These are phyloP conservation scores for Microstegium vimineum DNA, from an alignment of 176 grass and related monocot genomes.

Conservation along the genomic window DNA sequence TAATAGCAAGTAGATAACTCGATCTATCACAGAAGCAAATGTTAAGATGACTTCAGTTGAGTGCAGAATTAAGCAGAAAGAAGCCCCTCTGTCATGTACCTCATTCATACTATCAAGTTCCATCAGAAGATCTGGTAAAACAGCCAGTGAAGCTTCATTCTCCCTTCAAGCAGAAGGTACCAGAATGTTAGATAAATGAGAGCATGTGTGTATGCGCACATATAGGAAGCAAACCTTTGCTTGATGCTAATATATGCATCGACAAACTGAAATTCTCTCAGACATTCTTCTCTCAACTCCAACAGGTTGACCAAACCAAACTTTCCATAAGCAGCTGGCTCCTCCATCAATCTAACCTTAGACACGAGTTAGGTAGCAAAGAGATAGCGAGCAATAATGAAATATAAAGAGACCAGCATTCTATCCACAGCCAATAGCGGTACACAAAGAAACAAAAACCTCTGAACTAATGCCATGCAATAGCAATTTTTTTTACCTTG, in stretches of 20 bases:
- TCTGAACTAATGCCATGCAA: too few species aligned
- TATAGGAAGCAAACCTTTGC: conserved; percentile 59
- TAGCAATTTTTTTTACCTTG: conserved; percentile 49
- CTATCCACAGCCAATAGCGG: too few species aligned
- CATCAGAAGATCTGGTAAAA: conserved; percentile 94
- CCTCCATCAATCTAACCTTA: conserved; percentile 91
- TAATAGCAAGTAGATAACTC: not conserved
- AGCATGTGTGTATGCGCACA: not conserved
- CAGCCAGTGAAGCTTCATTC: conserved; percentile 97
- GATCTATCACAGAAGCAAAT: not conserved
- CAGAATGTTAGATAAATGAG: conserved; percentile 16
- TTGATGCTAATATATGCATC: conserved; percentile 99
- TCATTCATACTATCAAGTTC: conserved; percentile 96
- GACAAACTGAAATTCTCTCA: conserved; percentile 94
- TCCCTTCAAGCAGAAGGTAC: conserved; percentile 53
- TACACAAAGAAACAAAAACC: too few species aligned
- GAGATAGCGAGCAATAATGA: not conserved
- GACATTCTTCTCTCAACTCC: conserved; percentile 97
- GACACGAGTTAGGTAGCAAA: conserved; percentile 34
- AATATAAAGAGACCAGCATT: too few species aligned
- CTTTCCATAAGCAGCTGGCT: conserved; percentile 95
- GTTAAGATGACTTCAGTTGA: not conserved
- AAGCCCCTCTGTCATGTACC: conserved; percentile 39
- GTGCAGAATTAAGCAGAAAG: conserved; percentile 13
- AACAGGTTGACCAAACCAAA: conserved; percentile 87